phyloP scores from a whole-genome alignment of 257 asterid genomes.

The Solanum ossicruentum region DNA sequence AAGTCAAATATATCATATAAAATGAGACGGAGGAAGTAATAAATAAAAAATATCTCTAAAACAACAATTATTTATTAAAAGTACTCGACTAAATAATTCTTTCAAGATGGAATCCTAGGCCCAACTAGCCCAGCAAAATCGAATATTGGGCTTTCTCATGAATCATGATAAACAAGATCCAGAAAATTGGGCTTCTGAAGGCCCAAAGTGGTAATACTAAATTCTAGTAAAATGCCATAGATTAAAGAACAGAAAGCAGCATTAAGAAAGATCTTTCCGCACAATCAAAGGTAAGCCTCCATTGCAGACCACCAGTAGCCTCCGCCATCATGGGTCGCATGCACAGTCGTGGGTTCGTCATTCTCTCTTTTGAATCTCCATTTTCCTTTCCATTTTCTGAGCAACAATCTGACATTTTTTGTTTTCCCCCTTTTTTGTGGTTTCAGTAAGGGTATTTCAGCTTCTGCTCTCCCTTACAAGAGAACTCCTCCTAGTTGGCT shows the following conservation, averaged over 20 bases:
- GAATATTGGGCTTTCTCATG: too few relatives aligned
- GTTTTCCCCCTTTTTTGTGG: neutral
- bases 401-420: neutral
- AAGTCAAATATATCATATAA: too few relatives aligned
- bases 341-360: conserved; percentile 70
- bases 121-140: neutral
- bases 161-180: neutral
- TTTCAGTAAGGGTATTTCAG: conserved; percentile 75
- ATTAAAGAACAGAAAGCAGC: neutral
- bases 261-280: neutral
- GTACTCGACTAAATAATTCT: too few relatives aligned
- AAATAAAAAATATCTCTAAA: too few relatives aligned
- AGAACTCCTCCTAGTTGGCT: conserved; percentile 84
- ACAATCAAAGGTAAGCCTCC: neutral
- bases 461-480: conserved; percentile 81
- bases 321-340: conserved; percentile 74
- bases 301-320: neutral
- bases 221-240: conserved; percentile 11
- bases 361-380: neutral
- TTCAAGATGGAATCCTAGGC: neutral
- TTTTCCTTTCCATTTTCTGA: neutral
- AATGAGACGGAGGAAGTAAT: too few relatives aligned
- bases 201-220: neutral
- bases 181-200: neutral
- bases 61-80: too few relatives aligned